Conservation (phyloP, 2,329 filamentous ascomycete genomes). For the Fusarium nematophilum region DNA sequence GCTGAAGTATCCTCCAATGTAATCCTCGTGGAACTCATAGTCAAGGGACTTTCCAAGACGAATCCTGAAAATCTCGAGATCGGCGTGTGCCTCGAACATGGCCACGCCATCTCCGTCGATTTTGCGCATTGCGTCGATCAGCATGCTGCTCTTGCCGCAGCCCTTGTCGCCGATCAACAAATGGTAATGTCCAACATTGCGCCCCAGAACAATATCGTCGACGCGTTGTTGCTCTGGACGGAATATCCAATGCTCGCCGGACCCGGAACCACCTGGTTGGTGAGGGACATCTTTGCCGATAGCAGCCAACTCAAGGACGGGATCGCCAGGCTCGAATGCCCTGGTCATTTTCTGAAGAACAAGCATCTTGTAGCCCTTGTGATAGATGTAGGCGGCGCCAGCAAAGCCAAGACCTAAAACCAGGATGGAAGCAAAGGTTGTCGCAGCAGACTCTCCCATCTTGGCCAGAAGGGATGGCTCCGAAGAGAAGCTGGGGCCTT, state of each 20-base stretch:
- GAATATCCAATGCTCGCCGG: slow-evolving; percentile 77
- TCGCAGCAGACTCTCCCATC: slow-evolving; percentile 80
- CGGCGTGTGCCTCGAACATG: slow-evolving; percentile 96
- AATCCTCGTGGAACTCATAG: slow-evolving; percentile 98
- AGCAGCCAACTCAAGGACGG: slow-evolving; percentile 84
- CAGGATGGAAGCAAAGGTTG: slow-evolving; percentile 79
- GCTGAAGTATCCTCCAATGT: slow-evolving; percentile 95
- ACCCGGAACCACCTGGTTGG: slow-evolving; percentile 53
- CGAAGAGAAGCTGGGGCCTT: slow-evolving; percentile 17
- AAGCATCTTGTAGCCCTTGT: slow-evolving; percentile 87
- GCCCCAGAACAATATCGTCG: slow-evolving; percentile 83
- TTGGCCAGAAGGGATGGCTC: slow-evolving; percentile 62
- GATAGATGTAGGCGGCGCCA: slow-evolving; percentile 79
- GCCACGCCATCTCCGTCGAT: slow-evolving; percentile 88
- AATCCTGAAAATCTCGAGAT: slow-evolving; percentile 94
- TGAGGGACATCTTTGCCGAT: slow-evolving; percentile 67
- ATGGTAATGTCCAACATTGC: slow-evolving; percentile 84
- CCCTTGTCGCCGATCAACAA: slow-evolving; percentile 95
- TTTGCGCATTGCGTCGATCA: slow-evolving; percentile 94
- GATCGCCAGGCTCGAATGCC: slow-evolving; percentile 92
- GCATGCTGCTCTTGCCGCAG: slow-evolving; percentile 95
- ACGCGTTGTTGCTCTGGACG: slow-evolving; percentile 85
- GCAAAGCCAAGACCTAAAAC: slow-evolving; percentile 75
- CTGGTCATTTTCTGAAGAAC: slow-evolving; percentile 93
- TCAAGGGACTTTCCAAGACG: slow-evolving; percentile 93